These are phyloP conservation scores for Myxozyma udenii DNA, from an alignment of 805 yeast species.

Conservation along the genomic window DNA sequence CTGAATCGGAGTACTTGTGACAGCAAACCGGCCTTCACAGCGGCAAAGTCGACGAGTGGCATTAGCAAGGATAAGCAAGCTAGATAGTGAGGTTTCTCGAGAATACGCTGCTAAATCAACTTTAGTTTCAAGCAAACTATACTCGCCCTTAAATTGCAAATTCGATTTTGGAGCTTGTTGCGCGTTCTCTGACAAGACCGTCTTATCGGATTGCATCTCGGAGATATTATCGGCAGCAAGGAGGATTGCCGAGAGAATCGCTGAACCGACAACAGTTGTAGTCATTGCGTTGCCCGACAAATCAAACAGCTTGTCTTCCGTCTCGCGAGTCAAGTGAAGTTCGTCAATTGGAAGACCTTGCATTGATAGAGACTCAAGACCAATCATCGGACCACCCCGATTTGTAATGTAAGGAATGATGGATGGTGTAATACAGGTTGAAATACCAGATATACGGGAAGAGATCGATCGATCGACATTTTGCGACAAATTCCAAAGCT, in stretches of 20 bases:
- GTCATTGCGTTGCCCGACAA: constrained; percentile 21
- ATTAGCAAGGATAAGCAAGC: background rate
- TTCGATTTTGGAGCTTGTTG: background rate
- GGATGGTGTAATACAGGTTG: constrained; percentile 17
- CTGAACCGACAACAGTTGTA: constrained; percentile 15
- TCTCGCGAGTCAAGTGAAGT: constrained; percentile 12
- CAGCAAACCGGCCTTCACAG: constrained; percentile 8
- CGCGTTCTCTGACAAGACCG: no score
- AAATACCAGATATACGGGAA: constrained; percentile 7
- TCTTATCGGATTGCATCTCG: background rate
- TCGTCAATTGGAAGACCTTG: constrained; percentile 18
- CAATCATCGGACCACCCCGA: constrained; percentile 21
- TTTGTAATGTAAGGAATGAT: constrained; percentile 18
- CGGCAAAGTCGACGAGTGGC: constrained; percentile 9
- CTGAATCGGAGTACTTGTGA: constrained; percentile 2
- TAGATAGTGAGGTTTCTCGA: background rate
- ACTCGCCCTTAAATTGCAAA: constrained; percentile 5
- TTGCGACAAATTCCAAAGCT: constrained; percentile 17
- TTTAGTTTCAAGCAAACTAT: background rate
- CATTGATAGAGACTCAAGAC: constrained; percentile 19
- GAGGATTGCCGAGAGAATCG: constrained; percentile 9
- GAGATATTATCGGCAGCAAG: background rate
- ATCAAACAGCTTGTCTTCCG: constrained; percentile 14
- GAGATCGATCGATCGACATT: constrained; percentile 16
- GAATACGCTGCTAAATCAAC: constrained; percentile 6